Evolutionary conservation across 768 basidiomycete species (phyloP).

Genomic region (Russula lepida): DNA sequence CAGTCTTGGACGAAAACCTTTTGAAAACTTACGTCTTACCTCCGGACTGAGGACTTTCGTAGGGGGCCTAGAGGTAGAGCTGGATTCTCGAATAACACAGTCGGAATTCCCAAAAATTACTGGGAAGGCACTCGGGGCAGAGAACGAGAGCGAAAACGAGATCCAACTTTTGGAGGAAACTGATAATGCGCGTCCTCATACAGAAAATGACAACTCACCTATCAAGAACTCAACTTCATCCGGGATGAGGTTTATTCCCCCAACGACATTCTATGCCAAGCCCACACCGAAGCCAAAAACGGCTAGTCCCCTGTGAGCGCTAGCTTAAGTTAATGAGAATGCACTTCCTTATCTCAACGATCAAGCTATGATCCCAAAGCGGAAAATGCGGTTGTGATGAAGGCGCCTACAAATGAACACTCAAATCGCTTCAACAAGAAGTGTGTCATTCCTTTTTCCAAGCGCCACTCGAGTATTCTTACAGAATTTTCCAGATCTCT

Average conservation of each 20-base stretch:
- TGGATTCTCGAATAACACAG: conserved; percentile 43
- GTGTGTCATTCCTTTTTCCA: conserved; percentile 30
- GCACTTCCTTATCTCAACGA: not conserved
- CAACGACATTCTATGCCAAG: conserved; percentile 56
- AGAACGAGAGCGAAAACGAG: conserved; percentile 23
- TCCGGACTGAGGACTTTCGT: conserved; percentile 41
- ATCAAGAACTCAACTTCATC: conserved; percentile 18
- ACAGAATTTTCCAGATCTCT: conserved; percentile 38
- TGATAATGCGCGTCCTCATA: conserved; percentile 7
- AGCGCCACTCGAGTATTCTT: not conserved
- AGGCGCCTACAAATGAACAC: conserved; percentile 59
- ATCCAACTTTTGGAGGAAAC: conserved; percentile 11
- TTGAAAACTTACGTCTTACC: conserved; percentile 46
- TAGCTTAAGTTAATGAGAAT: not conserved
- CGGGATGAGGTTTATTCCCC: conserved; percentile 38
- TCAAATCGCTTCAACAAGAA: conserved; percentile 61
- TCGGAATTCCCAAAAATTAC: conserved; percentile 44
- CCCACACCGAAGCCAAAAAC: conserved; percentile 26
- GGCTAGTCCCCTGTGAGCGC: conserved; percentile 41
- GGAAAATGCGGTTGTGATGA: conserved; percentile 81
- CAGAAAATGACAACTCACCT: conserved; percentile 17
- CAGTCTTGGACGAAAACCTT: conserved; percentile 55
- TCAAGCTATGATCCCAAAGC: conserved; percentile 68
- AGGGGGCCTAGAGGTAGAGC: conserved; percentile 52
- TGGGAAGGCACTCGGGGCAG: conserved; percentile 28